These are phyloP conservation scores for Lipomyces yamanashiensis DNA, from an alignment of 805 yeast genomes.

Conservation along the genomic window DNA sequence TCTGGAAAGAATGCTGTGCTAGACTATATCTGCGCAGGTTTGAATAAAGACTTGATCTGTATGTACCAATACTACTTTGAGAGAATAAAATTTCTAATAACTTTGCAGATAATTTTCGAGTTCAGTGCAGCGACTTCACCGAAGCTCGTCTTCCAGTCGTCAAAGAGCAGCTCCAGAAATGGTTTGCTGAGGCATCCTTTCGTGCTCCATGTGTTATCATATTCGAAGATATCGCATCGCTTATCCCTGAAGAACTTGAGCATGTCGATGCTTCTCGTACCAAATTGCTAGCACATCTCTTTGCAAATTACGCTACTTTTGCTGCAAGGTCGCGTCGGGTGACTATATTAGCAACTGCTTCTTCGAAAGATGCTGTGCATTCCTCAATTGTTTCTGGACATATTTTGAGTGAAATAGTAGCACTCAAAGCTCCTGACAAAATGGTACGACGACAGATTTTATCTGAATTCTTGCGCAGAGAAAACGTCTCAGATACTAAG, in stretches of 20 bases:
- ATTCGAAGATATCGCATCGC: constrained; percentile 75
- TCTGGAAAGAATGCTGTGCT: constrained; percentile 75
- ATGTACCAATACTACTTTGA: not conserved
- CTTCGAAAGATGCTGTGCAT: constrained; percentile 69
- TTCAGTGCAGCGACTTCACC: constrained; percentile 60
- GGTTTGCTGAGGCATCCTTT: constrained; percentile 67
- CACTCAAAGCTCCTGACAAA: constrained; percentile 72
- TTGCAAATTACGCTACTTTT: constrained; percentile 54
- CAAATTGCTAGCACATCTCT: constrained; percentile 65
- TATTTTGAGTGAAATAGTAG: constrained; percentile 64
- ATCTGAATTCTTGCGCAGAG: constrained; percentile 44
- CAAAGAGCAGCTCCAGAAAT: constrained; percentile 51
- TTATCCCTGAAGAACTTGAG: constrained; percentile 67
- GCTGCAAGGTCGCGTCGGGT: constrained; percentile 52
- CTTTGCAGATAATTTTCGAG: constrained; percentile 47
- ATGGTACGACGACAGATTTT: constrained; percentile 58
- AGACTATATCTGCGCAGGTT: constrained; percentile 48
- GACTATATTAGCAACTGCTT: constrained; percentile 64
- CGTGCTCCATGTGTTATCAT: constrained; percentile 74
- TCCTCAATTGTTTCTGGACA: constrained; percentile 67
- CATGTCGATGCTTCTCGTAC: constrained; percentile 65
- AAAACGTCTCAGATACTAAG: not conserved
- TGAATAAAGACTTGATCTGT: constrained; percentile 52
- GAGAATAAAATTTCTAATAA: not conserved
- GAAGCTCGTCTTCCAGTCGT: constrained; percentile 58